These are phyloP conservation scores for Hyphopichia khmerensis DNA, from an alignment of 1,139 yeast species.

Conservation along the genomic window DNA sequence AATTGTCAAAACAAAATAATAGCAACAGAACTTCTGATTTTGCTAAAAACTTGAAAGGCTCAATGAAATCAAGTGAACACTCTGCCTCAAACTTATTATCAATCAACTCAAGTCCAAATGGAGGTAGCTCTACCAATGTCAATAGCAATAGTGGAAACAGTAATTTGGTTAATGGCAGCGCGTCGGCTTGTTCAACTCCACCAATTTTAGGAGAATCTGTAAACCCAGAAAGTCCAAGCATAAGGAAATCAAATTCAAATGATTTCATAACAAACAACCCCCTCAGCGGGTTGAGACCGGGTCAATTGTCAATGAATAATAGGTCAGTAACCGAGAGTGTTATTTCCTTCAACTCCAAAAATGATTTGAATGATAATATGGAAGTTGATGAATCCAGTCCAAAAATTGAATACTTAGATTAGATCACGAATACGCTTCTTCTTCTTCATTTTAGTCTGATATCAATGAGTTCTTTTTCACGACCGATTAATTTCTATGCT, in stretches of 20 bases:
- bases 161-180: conserved; percentile 9
- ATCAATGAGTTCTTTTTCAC: background rate
- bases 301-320: conserved; percentile 26
- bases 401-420: conserved; percentile 7
- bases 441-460: background rate
- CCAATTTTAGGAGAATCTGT: conserved; percentile 7
- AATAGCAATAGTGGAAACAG: conserved; percentile 6
- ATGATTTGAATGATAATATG: conserved; percentile 3
- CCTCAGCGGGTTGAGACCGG: conserved; percentile 23
- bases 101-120: conserved; percentile 17
- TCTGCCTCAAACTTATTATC: conserved; percentile 16
- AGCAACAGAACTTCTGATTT: conserved; percentile 47
- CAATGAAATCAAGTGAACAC: conserved; percentile 27
- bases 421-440: background rate
- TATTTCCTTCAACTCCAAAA: conserved; percentile 10
- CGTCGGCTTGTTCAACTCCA: conserved; percentile 13
- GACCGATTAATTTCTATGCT: too few relatives aligned
- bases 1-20: conserved; percentile 50
- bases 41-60: conserved; percentile 44
- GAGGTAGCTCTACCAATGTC: conserved; percentile 9
- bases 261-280: conserved; percentile 16
- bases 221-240: conserved; percentile 15
- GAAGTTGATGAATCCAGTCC: conserved; percentile 5
- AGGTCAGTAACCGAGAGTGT: conserved; percentile 39
- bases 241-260: conserved; percentile 28